Percentiles rank a stretch among this genome's conserved stretches.
Conservation (phyloP, 495 filamentous ascomycete genomes). For the Amorphotheca resinae region DNA sequence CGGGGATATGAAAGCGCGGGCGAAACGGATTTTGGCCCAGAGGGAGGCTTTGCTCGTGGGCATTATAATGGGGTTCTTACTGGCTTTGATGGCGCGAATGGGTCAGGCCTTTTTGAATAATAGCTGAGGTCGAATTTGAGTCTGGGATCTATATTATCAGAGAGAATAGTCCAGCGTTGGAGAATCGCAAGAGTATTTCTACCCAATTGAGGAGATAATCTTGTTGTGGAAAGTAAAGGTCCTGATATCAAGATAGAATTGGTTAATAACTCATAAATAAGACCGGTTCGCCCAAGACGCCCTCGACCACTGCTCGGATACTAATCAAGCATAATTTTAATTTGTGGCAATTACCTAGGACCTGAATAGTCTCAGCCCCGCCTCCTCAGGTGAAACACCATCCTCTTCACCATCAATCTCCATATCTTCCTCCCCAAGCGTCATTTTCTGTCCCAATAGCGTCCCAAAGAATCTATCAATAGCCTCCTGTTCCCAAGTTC, state of each 20-base stretch:
- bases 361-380: slow-evolving; percentile 65
- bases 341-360: background rate
- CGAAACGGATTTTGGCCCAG: slow-evolving; percentile 3
- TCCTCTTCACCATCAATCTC: slow-evolving; percentile 33
- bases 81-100: slow-evolving; percentile 17
- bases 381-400: slow-evolving; percentile 45
- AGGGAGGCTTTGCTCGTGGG: slow-evolving; percentile 9
- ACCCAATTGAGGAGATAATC: too few species aligned
- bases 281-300: too few species aligned
- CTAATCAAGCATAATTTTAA: background rate
- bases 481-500: slow-evolving; percentile 61
- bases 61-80: slow-evolving; percentile 6
- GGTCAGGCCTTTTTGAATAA: slow-evolving; percentile 27
- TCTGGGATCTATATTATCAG: too few species aligned
- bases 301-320: background rate
- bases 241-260: too few species aligned
- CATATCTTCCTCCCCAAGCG: slow-evolving; percentile 56
- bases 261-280: too few species aligned
- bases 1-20: slow-evolving; percentile 3
- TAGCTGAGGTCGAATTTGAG: slow-evolving; percentile 8
- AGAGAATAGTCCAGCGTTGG: too few species aligned
- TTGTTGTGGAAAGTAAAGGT: too few species aligned
- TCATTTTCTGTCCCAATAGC: slow-evolving; percentile 68
- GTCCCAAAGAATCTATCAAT: slow-evolving; percentile 82
- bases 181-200: too few species aligned